Evolutionary conservation across 306 rosid species (phyloP).

Genomic region (Gillenia trifoliata): DNA sequence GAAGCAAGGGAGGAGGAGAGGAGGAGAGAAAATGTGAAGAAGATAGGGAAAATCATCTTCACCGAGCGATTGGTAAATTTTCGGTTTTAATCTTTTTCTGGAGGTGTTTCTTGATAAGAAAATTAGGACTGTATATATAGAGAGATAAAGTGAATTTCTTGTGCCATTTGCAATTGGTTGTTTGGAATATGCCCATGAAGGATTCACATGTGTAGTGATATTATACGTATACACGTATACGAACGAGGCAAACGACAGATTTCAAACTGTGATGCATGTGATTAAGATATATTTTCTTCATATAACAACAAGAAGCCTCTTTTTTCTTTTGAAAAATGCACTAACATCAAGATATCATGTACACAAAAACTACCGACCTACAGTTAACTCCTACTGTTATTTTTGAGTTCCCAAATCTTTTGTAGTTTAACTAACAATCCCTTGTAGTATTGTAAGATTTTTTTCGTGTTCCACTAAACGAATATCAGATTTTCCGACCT

Average conservation of each 20-base stretch:
- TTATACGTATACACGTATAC: background rate
- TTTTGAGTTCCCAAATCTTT: no score
- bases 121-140: constrained; percentile 18
- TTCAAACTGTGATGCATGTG: constrained; percentile 44
- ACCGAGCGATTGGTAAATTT: background rate
- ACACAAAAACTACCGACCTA: background rate
- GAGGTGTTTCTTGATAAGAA: constrained; percentile 4
- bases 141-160: constrained; percentile 19
- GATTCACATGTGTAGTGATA: background rate
- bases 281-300: constrained; percentile 16
- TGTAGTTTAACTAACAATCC: no score
- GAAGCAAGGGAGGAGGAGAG: constrained; percentile 42
- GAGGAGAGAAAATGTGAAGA: constrained; percentile 32
- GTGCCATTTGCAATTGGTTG: constrained; percentile 7
- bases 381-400: no score
- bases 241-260: constrained; percentile 27
- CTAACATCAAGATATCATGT: background rate
- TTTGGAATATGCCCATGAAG: constrained; percentile 11
- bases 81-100: background rate
- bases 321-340: constrained; percentile 31
- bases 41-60: constrained; percentile 34
- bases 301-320: constrained; percentile 37
- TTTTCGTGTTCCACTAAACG: no score
- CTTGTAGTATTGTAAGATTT: no score
- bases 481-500: no score